phyloP scores from a whole-genome alignment of 495 filamentous ascomycete species.

The Neurospora sublineolata region DNA sequence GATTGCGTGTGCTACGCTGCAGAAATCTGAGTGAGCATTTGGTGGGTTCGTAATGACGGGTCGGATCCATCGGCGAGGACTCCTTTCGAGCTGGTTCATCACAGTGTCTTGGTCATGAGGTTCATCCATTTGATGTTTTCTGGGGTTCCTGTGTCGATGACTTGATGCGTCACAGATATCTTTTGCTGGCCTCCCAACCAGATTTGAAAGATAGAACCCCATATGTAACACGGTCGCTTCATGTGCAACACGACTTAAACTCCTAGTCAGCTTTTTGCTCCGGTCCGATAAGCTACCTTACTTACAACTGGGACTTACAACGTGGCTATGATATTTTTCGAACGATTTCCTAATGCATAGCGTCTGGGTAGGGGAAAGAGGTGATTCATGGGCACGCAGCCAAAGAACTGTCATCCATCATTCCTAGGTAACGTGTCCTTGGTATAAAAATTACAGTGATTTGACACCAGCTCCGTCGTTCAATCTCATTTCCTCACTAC shows the following conservation, averaged over 20 bases:
- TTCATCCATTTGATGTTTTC: not conserved
- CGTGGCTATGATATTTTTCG: not conserved
- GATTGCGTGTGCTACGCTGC: conserved; percentile 58
- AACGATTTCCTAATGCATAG: not conserved
- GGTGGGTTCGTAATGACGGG: not conserved
- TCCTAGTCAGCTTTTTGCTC: too few species aligned
- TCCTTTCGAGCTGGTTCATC: not conserved
- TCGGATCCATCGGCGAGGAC: too few species aligned
- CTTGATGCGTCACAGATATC: not conserved
- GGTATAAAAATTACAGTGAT: not conserved
- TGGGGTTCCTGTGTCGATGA: not conserved
- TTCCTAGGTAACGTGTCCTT: not conserved
- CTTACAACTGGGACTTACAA: too few species aligned
- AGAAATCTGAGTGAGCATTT: conserved; percentile 1
- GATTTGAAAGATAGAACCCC: not conserved
- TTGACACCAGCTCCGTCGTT: not conserved
- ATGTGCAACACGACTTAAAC: not conserved
- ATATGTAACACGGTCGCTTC: not conserved
- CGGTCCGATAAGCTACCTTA: too few species aligned
- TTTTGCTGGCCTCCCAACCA: not conserved
- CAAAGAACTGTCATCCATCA: not conserved
- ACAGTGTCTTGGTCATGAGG: not conserved
- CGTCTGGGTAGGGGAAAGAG: not conserved
- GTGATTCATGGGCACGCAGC: not conserved
- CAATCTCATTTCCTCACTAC: not conserved